Percentiles rank a stretch among this genome's conserved stretches.
Conservation (phyloP, 306 rosid species). For the Vicia faba region DNA sequence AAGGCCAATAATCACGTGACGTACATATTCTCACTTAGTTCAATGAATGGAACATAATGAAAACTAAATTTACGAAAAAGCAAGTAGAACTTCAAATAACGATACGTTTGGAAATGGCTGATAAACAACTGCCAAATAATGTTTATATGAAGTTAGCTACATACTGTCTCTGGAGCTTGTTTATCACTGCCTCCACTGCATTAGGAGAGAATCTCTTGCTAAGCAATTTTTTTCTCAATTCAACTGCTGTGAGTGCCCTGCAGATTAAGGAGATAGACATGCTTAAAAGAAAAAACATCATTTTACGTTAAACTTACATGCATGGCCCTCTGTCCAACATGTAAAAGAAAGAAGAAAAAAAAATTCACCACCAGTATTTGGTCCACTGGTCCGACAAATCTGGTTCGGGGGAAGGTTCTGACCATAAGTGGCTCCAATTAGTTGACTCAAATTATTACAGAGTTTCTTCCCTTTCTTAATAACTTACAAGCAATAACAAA, state of each 20-base stretch:
- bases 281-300: constrained; percentile 15
- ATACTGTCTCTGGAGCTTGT: constrained; percentile 68
- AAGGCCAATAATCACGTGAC: constrained; percentile 22
- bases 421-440: too few species aligned
- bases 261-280: constrained; percentile 26
- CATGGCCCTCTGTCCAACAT: neutral
- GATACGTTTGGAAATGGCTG: constrained; percentile 23
- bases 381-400: too few species aligned
- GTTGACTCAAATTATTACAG: too few species aligned
- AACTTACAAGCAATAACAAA: too few species aligned
- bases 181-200: constrained; percentile 60
- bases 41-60: constrained; percentile 1
- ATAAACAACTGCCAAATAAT: constrained; percentile 8
- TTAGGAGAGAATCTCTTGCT: constrained; percentile 57
- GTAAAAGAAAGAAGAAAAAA: too few species aligned
- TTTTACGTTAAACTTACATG: constrained; percentile 17
- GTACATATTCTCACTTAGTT: constrained; percentile 14
- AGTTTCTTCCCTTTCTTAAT: too few species aligned
- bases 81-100: neutral
- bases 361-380: too few species aligned
- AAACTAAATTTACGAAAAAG: constrained; percentile 21
- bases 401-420: too few species aligned
- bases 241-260: constrained; percentile 84
- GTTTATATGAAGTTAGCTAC: constrained; percentile 33
- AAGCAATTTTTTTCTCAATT: constrained; percentile 71